phyloP scores from a whole-genome alignment of 2,329 filamentous ascomycete species.

The Metarhizium sp. region DNA sequence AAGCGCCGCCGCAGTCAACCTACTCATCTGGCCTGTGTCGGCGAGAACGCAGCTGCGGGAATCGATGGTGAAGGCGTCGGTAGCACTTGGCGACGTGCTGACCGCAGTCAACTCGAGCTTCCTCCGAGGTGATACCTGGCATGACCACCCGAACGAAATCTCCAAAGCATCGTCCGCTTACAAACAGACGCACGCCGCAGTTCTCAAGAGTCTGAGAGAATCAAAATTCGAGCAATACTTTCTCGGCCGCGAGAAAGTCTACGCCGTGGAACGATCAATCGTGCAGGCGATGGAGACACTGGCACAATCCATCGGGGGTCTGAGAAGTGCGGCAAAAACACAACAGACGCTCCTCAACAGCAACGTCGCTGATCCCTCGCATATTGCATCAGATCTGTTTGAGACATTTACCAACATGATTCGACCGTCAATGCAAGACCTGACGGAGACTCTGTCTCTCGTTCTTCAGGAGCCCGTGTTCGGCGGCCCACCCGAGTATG shows the following conservation, averaged over 20 bases:
- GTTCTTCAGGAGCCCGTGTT: constrained; percentile 79
- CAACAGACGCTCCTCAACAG: constrained; percentile 68
- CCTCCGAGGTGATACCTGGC: constrained; percentile 47
- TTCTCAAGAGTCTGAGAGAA: constrained; percentile 66
- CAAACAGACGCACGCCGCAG: constrained; percentile 35
- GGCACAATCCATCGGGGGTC: constrained; percentile 74
- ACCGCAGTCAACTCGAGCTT: constrained; percentile 71
- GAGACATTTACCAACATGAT: constrained; percentile 76
- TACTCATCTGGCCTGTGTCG: constrained; percentile 65
- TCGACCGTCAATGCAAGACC: constrained; percentile 81
- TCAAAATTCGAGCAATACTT: constrained; percentile 79
- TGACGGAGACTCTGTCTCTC: constrained; percentile 74
- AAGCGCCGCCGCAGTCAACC: constrained; percentile 59
- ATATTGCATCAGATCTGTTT: constrained; percentile 61
- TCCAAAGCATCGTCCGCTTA: constrained; percentile 36
- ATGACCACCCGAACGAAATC: constrained; percentile 4
- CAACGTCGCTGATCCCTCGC: not conserved
- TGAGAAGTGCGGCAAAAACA: constrained; percentile 76
- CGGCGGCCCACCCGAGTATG: constrained; percentile 17
- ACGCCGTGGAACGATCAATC: constrained; percentile 63
- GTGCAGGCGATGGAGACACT: constrained; percentile 74
- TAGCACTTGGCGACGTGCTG: constrained; percentile 68
- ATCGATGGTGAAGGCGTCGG: constrained; percentile 62
- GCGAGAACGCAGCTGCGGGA: constrained; percentile 61
- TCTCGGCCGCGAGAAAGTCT: constrained; percentile 65